Base-by-base conservation (phyloP, 257 asterid species). In the Scutellaria minor region DNA sequence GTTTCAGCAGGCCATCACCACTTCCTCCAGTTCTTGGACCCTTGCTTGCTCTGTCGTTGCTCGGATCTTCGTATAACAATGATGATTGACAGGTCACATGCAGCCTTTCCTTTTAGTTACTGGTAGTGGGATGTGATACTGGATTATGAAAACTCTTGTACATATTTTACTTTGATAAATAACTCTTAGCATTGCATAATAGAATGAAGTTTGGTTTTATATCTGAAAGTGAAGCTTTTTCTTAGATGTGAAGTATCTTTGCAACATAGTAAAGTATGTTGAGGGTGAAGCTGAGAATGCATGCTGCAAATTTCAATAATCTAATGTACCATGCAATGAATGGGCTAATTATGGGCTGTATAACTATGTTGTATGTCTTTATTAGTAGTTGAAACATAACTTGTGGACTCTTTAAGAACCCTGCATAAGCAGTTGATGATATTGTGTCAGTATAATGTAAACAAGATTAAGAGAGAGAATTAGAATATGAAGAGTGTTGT, bases 1-100 rank as follows among this genome's bases (percentile, higher is more conserved):
- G 93, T 58, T 82, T 83, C 79, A 77, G 92, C 77, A 80, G 85
- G 66, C 90, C 91, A 0, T 89, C 91, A 0, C 90, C 83, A 1
- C 72, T 85, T 27, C 82, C 91, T 10, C 93, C 93, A 0, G 79
- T 85, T 55, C 78, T 90, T 11, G 96, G 93, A n/a, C 85, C 96
- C 7, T 57, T 90, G 75, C 75, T 88, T 70, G 93, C 84, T 70
- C 75, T 85, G 27, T 79, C 90, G 0, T 5, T 90, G 83, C 74
- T 88, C 57, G 88, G 85, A 46, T 76, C 88, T 4, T 82, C 86
- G 83, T 74, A 63, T 53, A 78, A 63, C 65, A 80, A 69, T 13
- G 91, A 88, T 37, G 86, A 77, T 41, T 85, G 82, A 83, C 66
- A 57, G 71, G 79, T 79, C 75, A 66, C 37, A 9, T 6, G 37